Evolutionary conservation across 2,329 filamentous ascomycete genomes (phyloP).

Genomic region (Ceratocystis lukuohia): DNA sequence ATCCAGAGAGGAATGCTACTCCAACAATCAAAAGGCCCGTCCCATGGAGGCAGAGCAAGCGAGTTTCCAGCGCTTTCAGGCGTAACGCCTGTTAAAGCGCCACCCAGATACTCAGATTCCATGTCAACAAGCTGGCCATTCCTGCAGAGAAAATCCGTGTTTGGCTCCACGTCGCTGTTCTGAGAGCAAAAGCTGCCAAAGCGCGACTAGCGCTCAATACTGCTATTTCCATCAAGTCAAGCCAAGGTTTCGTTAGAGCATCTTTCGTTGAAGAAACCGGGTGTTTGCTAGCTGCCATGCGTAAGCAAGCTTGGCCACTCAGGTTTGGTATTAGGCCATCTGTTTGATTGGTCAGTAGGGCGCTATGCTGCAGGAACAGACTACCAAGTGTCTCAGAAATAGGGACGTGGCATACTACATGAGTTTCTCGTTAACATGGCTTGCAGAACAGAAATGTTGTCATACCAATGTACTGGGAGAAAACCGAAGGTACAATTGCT

Average conservation of each 20-base stretch:
- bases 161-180: slow-evolving; percentile 60
- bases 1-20: not conserved
- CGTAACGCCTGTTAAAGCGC: slow-evolving; percentile 32
- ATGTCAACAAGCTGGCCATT: slow-evolving; percentile 60
- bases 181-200: slow-evolving; percentile 61
- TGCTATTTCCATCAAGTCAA: slow-evolving; percentile 47
- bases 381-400: not conserved
- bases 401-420: slow-evolving; percentile 25
- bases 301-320: slow-evolving; percentile 67
- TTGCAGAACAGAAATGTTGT: slow-evolving; percentile 56
- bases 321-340: slow-evolving; percentile 52
- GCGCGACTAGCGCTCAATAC: slow-evolving; percentile 56
- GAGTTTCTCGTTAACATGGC: slow-evolving; percentile 44
- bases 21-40: not conserved
- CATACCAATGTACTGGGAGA: slow-evolving; percentile 54
- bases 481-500: slow-evolving; percentile 50
- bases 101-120: slow-evolving; percentile 63
- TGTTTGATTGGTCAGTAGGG: slow-evolving; percentile 22
- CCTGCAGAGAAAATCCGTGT: slow-evolving; percentile 55
- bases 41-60: not conserved
- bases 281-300: slow-evolving; percentile 45
- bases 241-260: slow-evolving; percentile 56
- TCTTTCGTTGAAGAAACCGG: slow-evolving; percentile 50
- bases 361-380: not conserved
- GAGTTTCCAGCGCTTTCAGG: slow-evolving; percentile 6